These are phyloP conservation scores for Cyberlindnera nakhonratchasimensis DNA, from an alignment of 805 yeast species.

Conservation along the genomic window DNA sequence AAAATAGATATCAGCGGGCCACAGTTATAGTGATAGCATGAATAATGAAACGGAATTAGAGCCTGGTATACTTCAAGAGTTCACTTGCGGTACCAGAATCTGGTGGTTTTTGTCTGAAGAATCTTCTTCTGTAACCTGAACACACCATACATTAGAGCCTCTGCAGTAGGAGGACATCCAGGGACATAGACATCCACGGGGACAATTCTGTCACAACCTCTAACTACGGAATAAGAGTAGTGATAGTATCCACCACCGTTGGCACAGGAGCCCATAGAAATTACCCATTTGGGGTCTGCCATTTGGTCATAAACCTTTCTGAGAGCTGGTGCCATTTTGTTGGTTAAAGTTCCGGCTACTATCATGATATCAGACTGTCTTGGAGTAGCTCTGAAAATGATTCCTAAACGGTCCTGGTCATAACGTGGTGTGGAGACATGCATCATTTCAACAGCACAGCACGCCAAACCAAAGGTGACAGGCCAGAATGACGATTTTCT, in stretches of 20 bases:
- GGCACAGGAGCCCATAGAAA: conserved; percentile 92
- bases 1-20: too few relatives aligned
- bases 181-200: conserved; percentile 92
- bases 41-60: too few relatives aligned
- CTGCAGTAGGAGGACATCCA: conserved; percentile 90
- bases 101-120: conserved; percentile 74
- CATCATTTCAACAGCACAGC: conserved; percentile 96
- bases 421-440: conserved; percentile 87
- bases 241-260: conserved; percentile 94
- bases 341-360: conserved; percentile 88
- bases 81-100: conserved; percentile 78
- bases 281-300: conserved; percentile 95
- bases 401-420: conserved; percentile 89
- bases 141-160: conserved; percentile 87
- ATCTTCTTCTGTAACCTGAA: conserved; percentile 88
- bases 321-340: conserved; percentile 91
- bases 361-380: conserved; percentile 91
- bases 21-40: too few relatives aligned
- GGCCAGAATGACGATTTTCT: conserved; percentile 93
- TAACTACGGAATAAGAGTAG: conserved; percentile 81
- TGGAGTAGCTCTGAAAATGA: conserved; percentile 90
- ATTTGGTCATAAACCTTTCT: conserved; percentile 92
- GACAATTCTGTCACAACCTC: conserved; percentile 85
- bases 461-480: conserved; percentile 85
- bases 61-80: too few relatives aligned